Evolutionary conservation across 768 basidiomycete genomes (phyloP).

Genomic region (Chalciporus chontae): DNA sequence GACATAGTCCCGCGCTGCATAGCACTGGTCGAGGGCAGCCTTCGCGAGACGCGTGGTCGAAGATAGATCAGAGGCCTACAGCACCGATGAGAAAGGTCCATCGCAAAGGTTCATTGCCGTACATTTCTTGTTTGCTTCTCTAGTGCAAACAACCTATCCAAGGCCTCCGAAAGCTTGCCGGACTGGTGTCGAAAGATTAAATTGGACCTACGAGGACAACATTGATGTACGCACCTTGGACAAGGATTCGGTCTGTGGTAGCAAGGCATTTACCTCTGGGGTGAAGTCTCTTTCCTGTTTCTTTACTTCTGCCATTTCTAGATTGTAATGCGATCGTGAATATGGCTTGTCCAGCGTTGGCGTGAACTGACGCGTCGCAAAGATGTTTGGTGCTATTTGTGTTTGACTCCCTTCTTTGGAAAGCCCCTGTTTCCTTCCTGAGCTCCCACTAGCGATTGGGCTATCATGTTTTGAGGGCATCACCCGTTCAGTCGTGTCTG

Average conservation of each 20-base stretch:
- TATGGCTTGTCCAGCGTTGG: constrained; percentile 32
- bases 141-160: constrained; percentile 83
- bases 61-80: constrained; percentile 83
- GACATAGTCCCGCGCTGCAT: constrained; percentile 65
- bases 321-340: constrained; percentile 38
- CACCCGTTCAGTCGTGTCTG: constrained; percentile 27
- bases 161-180: constrained; percentile 77
- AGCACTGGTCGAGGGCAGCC: constrained; percentile 66
- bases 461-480: background rate
- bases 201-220: constrained; percentile 3
- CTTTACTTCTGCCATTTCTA: constrained; percentile 74
- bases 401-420: constrained; percentile 14
- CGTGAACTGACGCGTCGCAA: constrained; percentile 60
- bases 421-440: constrained; percentile 17
- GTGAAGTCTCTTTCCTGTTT: constrained; percentile 88
- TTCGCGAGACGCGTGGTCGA: constrained; percentile 90
- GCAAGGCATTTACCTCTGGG: constrained; percentile 70
- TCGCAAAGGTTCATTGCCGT: constrained; percentile 19
- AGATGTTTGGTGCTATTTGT: constrained; percentile 44
- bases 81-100: background rate
- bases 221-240: constrained; percentile 57
- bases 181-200: constrained; percentile 43
- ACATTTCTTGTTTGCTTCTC: constrained; percentile 99
- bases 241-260: constrained; percentile 63
- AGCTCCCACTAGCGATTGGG: too few species aligned